Percentiles rank a stretch among this genome's conserved stretches.
phyloP scores from a whole-genome alignment of 2,329 filamentous ascomycete genomes.

The Fusarium pseudonygamai region DNA sequence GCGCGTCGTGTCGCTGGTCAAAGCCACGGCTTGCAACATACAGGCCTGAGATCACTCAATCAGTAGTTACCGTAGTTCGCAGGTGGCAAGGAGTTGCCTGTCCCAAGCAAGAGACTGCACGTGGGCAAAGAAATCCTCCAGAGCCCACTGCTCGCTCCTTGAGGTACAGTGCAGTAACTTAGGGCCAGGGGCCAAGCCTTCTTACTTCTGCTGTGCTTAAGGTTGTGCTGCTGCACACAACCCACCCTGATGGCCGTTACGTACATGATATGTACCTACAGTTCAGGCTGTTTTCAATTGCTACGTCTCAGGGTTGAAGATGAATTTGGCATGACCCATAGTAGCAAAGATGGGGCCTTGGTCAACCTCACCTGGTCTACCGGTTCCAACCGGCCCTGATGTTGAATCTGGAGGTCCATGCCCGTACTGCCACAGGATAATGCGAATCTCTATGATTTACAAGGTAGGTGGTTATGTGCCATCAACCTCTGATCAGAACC shows the following conservation, averaged over 20 bases:
- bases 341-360: constrained; percentile 4
- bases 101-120: constrained; percentile 24
- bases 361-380: background rate
- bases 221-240: background rate
- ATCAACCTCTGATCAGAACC: constrained; percentile 2
- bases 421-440: background rate
- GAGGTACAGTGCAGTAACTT: background rate
- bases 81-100: constrained; percentile 10
- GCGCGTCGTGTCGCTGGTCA: background rate
- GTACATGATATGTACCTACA: constrained; percentile 1
- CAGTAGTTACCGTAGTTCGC: constrained; percentile 1
- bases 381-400: constrained; percentile 10
- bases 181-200: background rate
- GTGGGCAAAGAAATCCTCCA: constrained; percentile 27
- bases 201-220: background rate
- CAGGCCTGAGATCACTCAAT: constrained; percentile 19
- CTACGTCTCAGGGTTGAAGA: background rate
- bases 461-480: background rate
- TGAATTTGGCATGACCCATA: background rate
- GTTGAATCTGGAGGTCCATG: constrained; percentile 6
- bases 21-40: constrained; percentile 11
- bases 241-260: constrained; percentile 19
- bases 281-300: background rate
- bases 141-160: background rate
- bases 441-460: background rate